Base-by-base conservation (phyloP, 116 monocot species). In the Cymodocea nodosa region DNA sequence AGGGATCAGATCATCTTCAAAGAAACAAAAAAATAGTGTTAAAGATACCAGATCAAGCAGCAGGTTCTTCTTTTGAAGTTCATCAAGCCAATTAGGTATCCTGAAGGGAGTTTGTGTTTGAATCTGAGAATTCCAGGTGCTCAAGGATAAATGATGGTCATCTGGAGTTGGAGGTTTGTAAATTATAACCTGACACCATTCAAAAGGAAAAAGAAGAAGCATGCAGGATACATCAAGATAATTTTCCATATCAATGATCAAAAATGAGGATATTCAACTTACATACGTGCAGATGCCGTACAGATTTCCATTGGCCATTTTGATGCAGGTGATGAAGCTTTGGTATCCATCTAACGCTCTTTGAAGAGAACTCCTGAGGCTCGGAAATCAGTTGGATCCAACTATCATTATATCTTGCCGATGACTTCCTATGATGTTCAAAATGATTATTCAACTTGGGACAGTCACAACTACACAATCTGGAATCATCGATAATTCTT, bases 231-330 rank as follows among this genome's bases (percentile, higher is more conserved):
- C 30, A 30, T 30, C 30, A 1, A 67, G 55, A 48, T 52, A 44
- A 25, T 14, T 66, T 34, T 39, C 25, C 20, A 53, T 16, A 56
- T 51, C 18, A 37, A 64, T 62, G 24, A 52, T 25, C 59, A 35
- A 17, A 77, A 22, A 52, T 73, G 56, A 62, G 9, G 15, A 15
- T 23, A 70, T 59, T 58, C 48, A 61, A 98, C 88, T 92, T 92
- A 82, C 97, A 88, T 90, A 90, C 97, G 68, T 98, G 97, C 67
- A 79, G 74, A 70, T 77, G 76, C 59, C 59, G 39, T 57, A 76
- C 52, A 16, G 79, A 59, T 16, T 75, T 23, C 44, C 70, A 30
- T 63, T 62, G 15, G 14, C 78, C 84, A 67, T 80, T 76, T 52
- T 67, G 52, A 77, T 80, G 82, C 58, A 97, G 60, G 64, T 88